phyloP scores from a whole-genome alignment of 331 rosid genomes.

The Quercus phellos region DNA sequence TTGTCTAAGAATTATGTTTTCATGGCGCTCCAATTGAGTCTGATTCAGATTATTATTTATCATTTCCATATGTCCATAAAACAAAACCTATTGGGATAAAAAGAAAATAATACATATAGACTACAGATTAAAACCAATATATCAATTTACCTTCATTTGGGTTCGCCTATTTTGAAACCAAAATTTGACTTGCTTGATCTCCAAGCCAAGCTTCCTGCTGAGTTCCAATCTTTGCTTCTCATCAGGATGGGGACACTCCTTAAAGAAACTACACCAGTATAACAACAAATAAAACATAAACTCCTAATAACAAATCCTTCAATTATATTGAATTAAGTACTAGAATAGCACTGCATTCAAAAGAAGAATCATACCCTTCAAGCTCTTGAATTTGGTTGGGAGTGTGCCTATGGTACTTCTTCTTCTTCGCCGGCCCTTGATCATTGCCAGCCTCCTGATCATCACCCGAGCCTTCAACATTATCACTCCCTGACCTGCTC shows the following conservation, averaged over 20 bases:
- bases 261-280: conserved; percentile 58
- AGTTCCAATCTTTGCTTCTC: conserved; percentile 88
- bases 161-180: conserved; percentile 96
- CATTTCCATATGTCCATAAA: conserved; percentile 3
- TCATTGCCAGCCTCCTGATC: conserved; percentile 60
- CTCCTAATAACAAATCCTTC: background rate
- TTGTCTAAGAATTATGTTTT: conserved; percentile 66
- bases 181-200: conserved; percentile 80
- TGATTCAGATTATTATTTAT: conserved; percentile 28
- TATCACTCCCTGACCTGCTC: conserved; percentile 87
- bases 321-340: conserved; percentile 1
- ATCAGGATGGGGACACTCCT: conserved; percentile 89
- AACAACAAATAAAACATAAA: conserved; percentile 1
- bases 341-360: background rate
- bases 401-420: conserved; percentile 88
- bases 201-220: conserved; percentile 61
- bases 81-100: background rate
- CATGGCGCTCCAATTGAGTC: conserved; percentile 87
- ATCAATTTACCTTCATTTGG: conserved; percentile 72
- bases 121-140: background rate
- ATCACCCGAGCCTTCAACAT: conserved; percentile 73
- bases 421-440: conserved; percentile 48
- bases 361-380: conserved; percentile 49
- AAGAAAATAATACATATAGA: background rate
- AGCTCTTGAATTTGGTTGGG: conserved; percentile 82